Percentiles rank a stretch among this genome's conserved stretches.
These are phyloP conservation scores for Hypocreales sp. DNA, from an alignment of 2,329 filamentous ascomycete genomes.

Conservation along the genomic window DNA sequence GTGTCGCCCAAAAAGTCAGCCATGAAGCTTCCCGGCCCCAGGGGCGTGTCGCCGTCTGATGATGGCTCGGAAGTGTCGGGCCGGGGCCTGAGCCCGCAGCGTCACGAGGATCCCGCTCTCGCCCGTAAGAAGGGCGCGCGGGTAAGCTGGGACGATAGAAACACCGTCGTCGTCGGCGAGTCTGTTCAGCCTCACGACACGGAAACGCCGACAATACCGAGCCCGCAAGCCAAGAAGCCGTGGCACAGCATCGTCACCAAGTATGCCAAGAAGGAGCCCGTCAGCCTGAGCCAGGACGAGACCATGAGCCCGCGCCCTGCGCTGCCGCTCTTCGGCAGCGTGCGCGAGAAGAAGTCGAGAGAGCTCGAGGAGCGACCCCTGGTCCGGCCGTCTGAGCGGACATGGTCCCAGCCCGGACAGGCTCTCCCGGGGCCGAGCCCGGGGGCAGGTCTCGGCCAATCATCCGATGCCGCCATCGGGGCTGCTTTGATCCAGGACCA, in stretches of 20 bases:
- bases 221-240: constrained; percentile 22
- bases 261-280: constrained; percentile 31
- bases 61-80: constrained; percentile 28
- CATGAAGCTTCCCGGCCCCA: constrained; percentile 44
- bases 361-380: constrained; percentile 40
- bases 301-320: constrained; percentile 61
- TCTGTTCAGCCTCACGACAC: constrained; percentile 19
- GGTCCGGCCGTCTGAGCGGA: constrained; percentile 33
- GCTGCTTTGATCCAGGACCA: constrained; percentile 38
- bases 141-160: constrained; percentile 66
- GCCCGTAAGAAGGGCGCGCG: constrained; percentile 49
- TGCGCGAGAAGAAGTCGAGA: constrained; percentile 44
- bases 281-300: constrained; percentile 42
- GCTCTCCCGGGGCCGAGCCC: constrained; percentile 2
- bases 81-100: constrained; percentile 9
- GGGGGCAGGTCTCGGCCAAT: constrained; percentile 23
- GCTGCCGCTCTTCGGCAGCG: constrained; percentile 60
- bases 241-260: constrained; percentile 37
- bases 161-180: constrained; percentile 37
- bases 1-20: constrained; percentile 66
- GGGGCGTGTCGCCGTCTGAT: constrained; percentile 34
- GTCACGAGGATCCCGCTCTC: constrained; percentile 19
- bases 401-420: constrained; percentile 7
- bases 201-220: constrained; percentile 22
- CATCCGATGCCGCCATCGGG: constrained; percentile 45